A percentile compares a stretch with the other conserved stretches of the same genome.
Evolutionary conservation across 345 rosid genomes (phyloP).

Genomic region (Bruguiera sexangula): DNA sequence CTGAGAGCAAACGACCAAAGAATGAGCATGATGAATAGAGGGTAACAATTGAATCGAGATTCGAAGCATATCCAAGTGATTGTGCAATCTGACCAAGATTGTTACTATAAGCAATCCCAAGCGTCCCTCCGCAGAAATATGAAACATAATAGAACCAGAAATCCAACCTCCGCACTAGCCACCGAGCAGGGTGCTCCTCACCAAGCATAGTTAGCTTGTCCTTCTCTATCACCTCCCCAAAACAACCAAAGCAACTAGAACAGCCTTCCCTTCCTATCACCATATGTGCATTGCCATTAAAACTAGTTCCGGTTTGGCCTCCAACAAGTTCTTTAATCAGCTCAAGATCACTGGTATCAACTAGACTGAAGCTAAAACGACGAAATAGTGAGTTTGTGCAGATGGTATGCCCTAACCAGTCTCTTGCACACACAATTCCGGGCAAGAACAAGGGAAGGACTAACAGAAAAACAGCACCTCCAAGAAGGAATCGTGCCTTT

Average conservation of each 20-base stretch:
- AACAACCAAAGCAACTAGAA: conserved; percentile 13
- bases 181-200: conserved; percentile 59
- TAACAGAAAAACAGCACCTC: conserved; percentile 50
- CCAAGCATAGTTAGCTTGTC: conserved; percentile 55
- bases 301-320: conserved; percentile 7
- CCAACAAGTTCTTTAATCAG: conserved; percentile 43
- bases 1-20: conserved; percentile 78
- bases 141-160: conserved; percentile 77
- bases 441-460: conserved; percentile 62
- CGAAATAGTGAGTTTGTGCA: conserved; percentile 18
- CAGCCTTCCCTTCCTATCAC: background rate
- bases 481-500: conserved; percentile 45
- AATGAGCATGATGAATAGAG: conserved; percentile 78
- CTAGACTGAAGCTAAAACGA: conserved; percentile 39
- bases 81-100: conserved; percentile 80
- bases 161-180: conserved; percentile 54
- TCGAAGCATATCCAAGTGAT: conserved; percentile 50
- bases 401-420: conserved; percentile 36
- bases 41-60: conserved; percentile 45
- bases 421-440: conserved; percentile 47
- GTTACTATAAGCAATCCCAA: conserved; percentile 81
- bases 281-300: background rate
- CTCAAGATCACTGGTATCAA: conserved; percentile 47
- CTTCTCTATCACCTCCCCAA: conserved; percentile 36
- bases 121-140: conserved; percentile 75